Percentiles rank a stretch among this genome's conserved stretches.
Conservation (phyloP, 371 early-diverging fungal genomes). For the Mucor velutinosus region DNA sequence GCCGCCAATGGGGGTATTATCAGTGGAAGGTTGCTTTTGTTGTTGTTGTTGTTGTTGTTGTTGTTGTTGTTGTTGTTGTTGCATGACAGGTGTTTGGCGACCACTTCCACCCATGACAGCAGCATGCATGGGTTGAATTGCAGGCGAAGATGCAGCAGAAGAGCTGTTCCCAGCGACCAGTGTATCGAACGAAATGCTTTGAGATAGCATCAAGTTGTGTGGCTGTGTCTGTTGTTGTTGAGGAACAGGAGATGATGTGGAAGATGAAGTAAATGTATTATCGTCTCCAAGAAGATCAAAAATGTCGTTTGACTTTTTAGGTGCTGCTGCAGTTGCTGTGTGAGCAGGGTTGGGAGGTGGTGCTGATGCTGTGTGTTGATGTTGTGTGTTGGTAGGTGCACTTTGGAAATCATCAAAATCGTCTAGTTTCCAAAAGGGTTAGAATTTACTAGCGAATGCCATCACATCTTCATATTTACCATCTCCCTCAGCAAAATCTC, state of each 20-base stretch:
- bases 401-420: conserved; percentile 72
- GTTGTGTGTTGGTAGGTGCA: conserved; percentile 37
- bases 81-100: background rate
- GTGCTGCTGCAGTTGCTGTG: background rate
- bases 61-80: background rate
- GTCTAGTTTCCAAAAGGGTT: conserved; percentile 10
- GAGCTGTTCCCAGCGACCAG: conserved; percentile 2
- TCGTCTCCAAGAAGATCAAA: conserved; percentile 55
- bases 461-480: conserved; percentile 22
- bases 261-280: conserved; percentile 11
- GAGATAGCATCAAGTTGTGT: conserved; percentile 14
- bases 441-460: background rate
- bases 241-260: conserved; percentile 11
- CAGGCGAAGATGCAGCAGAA: background rate
- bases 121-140: background rate
- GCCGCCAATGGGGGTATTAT: conserved; percentile 26
- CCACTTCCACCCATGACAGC: background rate
- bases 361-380: background rate
- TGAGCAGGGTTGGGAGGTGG: background rate
- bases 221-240: conserved; percentile 17
- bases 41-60: background rate
- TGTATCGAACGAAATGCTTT: conserved; percentile 15
- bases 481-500: conserved; percentile 49
- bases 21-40: background rate
- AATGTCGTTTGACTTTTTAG: conserved; percentile 30